Evolutionary conservation across 2,329 filamentous ascomycete genomes (phyloP), one percentile per base, ranked within the genome.

Genomic region (Penicillium occitanis): DNA sequence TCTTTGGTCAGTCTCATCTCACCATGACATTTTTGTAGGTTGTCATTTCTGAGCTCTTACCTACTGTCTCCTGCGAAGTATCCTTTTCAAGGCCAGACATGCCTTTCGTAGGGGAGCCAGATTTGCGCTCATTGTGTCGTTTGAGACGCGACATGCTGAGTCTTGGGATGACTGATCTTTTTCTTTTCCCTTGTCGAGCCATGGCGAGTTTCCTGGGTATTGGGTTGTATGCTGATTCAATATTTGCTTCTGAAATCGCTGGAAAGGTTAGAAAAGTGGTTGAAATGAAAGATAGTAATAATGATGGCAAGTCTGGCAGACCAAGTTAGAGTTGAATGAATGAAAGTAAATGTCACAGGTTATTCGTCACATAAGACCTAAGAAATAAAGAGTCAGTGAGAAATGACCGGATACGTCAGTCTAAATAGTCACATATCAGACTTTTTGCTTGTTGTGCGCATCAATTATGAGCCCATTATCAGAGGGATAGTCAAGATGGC

Each of bases 101-200:
- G 11, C 33, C 50, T 17, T 14, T n/a, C 22, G 28, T n/a, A 55
- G 48, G 14, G 14, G 35, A 44, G 11, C 5, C 35, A 33, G 19
- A 28, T 55, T 63, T 63, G 35, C 10, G 48, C 14, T 63, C 61
- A 17, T 19, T 37, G n/a, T 46, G n/a, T 13, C 51, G 62, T 46
- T 58, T 64, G n/a, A 64, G 33, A 30, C 37, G 51, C 14, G 62
- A 58, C 17, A 44, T 35, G 33, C n/a, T 25, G 5, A 64, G 62
- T 37, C 62, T 44, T 58, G 62, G 62, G 19, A 64, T 58, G 62
- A 64, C 42, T 28, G 62, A 57, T 28, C 19, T 46, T 37, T 19
- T 57, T 5, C 10, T 25, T 50, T 2, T 33, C 5, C 50, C 42
- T n/a, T 59, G 35, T 60, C 42, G 63, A 42, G 53, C 6, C 63